Conservation (phyloP, 495 filamentous ascomycete species). For the Xylaria grammica region DNA sequence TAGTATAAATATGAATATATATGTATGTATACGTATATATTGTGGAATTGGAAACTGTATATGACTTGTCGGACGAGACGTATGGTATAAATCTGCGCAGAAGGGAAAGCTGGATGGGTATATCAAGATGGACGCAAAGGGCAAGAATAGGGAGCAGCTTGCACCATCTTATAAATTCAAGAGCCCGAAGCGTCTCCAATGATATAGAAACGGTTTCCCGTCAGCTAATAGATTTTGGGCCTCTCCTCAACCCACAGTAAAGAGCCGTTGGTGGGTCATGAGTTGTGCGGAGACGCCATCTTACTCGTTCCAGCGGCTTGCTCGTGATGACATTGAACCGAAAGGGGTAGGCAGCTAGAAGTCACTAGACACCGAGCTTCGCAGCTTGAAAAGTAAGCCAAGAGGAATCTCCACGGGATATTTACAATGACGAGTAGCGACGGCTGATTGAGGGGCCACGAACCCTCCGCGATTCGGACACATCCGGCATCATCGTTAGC, state of each 20-base stretch:
- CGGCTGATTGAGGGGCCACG: not conserved
- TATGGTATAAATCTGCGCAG: not conserved
- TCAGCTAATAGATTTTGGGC: constrained; percentile 27
- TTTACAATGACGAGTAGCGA: not conserved
- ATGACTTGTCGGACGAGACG: not conserved
- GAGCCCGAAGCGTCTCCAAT: not conserved
- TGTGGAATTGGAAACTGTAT: not conserved
- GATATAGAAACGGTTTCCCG: constrained; percentile 7
- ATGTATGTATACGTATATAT: not conserved
- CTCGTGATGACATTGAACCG: constrained; percentile 48
- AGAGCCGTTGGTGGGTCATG: constrained; percentile 34
- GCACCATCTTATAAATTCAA: constrained; percentile 5
- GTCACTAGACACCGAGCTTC: constrained; percentile 8
- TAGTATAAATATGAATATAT: not conserved
- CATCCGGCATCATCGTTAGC: not conserved
- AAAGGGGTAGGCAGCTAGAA: constrained; percentile 27
- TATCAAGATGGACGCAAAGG: not conserved
- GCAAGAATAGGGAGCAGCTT: not conserved
- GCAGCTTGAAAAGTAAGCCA: not conserved
- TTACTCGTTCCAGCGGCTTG: constrained; percentile 32
- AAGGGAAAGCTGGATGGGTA: not conserved
- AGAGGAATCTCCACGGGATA: not conserved
- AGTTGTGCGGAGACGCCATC: constrained; percentile 26
- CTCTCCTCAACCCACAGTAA: constrained; percentile 23
- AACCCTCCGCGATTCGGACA: constrained; percentile 1